Conservation (phyloP, 163 green algal genomes). For the Chlorella variabilis region DNA sequence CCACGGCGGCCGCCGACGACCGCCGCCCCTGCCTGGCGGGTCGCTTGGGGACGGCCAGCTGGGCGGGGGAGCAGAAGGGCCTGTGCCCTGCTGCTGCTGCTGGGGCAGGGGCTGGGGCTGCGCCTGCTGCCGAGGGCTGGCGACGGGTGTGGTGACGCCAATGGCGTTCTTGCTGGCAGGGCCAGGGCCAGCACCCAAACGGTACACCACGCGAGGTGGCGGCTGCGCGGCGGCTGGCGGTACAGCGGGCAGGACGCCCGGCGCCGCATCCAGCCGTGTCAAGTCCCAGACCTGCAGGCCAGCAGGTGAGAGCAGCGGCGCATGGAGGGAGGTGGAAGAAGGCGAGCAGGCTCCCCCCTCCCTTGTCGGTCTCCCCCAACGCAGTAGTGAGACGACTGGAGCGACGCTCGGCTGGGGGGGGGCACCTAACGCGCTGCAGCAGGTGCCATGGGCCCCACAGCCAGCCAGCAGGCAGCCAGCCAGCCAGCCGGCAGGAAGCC, state of each 20-base stretch:
- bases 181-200: not conserved
- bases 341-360: no score
- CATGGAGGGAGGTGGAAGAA: not conserved
- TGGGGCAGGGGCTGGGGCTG: not conserved
- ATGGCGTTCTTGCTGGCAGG: not conserved
- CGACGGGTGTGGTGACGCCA: no score
- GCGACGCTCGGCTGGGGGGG: no score
- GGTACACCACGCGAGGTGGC: not conserved
- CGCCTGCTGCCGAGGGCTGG: not conserved
- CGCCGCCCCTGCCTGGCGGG: no score
- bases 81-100: not conserved
- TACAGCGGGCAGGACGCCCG: not conserved
- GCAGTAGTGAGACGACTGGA: no score
- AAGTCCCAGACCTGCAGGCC: slow-evolving; percentile 29
- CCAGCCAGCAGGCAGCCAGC: no score
- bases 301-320: no score
- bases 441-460: no score
- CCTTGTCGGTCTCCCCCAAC: no score
- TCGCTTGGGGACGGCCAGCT: not conserved
- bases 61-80: no score
- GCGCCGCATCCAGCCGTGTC: not conserved
- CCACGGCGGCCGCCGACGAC: not conserved
- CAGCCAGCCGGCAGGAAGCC: not conserved
- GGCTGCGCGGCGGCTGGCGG: not conserved
- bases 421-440: no score